Percentiles rank a stretch among this genome's conserved stretches.
These are phyloP conservation scores for Cladochytrium replicatum DNA, from an alignment of 192 early-diverging fungal species.

Conservation along the genomic window DNA sequence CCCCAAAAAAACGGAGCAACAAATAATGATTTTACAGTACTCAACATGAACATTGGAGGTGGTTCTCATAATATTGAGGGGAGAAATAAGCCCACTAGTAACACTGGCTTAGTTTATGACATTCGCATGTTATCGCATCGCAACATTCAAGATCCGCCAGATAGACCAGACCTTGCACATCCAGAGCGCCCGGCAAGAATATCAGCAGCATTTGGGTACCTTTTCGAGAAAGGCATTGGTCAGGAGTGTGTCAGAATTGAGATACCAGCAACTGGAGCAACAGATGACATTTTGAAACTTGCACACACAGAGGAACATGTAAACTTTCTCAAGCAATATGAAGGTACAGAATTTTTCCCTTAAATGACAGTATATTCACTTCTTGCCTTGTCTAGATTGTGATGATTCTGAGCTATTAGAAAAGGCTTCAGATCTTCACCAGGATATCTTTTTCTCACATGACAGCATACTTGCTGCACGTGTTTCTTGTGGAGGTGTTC, in stretches of 20 bases:
- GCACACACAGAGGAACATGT: conserved; percentile 46
- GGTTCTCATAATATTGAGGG: no score
- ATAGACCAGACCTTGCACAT: no score
- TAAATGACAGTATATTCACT: no score
- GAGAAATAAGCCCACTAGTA: not conserved
- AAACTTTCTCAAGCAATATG: no score
- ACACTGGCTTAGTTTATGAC: conserved; percentile 3
- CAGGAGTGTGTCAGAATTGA: not conserved
- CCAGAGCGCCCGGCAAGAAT: conserved; percentile 5
- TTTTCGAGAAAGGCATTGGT: not conserved
- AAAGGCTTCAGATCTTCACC: conserved; percentile 29
- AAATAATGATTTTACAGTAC: no score
- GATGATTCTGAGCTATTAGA: conserved; percentile 12
- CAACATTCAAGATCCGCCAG: not conserved
- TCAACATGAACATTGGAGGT: no score
- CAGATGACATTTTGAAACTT: conserved; percentile 5
- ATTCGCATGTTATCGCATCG: conserved; percentile 1
- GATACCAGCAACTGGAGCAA: not conserved
- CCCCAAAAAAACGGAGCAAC: no score
- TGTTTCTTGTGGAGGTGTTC: conserved; percentile 65
- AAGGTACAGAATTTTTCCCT: no score
- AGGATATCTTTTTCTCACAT: conserved; percentile 60
- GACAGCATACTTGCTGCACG: conserved; percentile 52
- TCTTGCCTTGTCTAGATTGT: conserved; percentile 5
- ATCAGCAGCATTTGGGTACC: not conserved